phyloP scores from a whole-genome alignment of 2,329 filamentous ascomycete genomes.

The Zasmidium cellare region DNA sequence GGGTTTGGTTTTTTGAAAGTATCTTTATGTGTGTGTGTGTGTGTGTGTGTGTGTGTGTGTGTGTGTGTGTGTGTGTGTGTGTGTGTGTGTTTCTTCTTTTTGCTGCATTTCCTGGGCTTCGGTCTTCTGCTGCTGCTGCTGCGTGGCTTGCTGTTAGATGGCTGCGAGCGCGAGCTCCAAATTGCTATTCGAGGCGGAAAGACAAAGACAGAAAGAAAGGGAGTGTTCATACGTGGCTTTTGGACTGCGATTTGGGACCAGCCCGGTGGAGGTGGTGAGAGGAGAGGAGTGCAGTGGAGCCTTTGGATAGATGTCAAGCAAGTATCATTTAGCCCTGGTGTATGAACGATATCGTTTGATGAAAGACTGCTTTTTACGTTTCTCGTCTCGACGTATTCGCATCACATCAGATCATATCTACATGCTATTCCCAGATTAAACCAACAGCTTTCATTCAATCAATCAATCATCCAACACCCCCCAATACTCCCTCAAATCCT shows the following conservation, averaged over 20 bases:
- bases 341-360: no score
- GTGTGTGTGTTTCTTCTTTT: background rate
- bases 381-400: no score
- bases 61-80: no score
- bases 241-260: background rate
- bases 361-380: no score
- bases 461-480: constrained; percentile 36
- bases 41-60: no score
- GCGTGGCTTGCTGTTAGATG: background rate
- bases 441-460: no score
- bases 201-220: background rate
- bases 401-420: no score
- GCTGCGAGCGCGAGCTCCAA: constrained; percentile 5
- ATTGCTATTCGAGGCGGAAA: background rate
- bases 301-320: background rate
- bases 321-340: no score
- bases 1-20: background rate
- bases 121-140: background rate
- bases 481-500: constrained; percentile 56
- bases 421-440: no score
- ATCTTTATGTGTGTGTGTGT: background rate
- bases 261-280: no score
- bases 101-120: background rate
- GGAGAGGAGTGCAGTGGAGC: background rate
- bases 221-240: background rate